Conservation (phyloP, 2,329 filamentous ascomycete species). For the Neopestalotiopsis sp. region DNA sequence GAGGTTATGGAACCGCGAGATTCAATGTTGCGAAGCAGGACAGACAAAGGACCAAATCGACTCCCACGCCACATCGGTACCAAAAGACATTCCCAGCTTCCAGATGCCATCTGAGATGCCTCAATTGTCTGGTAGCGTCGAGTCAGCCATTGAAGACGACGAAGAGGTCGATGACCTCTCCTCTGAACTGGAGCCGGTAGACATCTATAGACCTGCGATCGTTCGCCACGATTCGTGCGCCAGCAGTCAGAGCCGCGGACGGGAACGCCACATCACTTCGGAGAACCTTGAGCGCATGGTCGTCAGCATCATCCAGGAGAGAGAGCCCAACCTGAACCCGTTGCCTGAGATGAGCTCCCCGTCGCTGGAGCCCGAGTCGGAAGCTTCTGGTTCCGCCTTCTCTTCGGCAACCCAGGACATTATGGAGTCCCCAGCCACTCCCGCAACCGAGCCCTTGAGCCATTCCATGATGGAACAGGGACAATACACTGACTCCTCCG, state of each 20-base stretch:
- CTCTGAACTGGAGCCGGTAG: slow-evolving; percentile 57
- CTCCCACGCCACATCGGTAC: slow-evolving; percentile 46
- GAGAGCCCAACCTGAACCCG: slow-evolving; percentile 66
- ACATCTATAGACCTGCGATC: slow-evolving; percentile 70
- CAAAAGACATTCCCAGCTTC: slow-evolving; percentile 54
- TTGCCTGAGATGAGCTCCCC: slow-evolving; percentile 49
- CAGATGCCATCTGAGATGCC: slow-evolving; percentile 60
- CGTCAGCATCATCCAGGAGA: slow-evolving; percentile 88
- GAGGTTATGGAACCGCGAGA: slow-evolving; percentile 93
- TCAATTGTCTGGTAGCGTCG: slow-evolving; percentile 77
- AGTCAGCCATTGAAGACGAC: slow-evolving; percentile 70
- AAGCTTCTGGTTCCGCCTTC: slow-evolving; percentile 39
- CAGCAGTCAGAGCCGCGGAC: slow-evolving; percentile 72
- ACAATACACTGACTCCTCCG: slow-evolving; percentile 39
- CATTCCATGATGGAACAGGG: slow-evolving; percentile 24
- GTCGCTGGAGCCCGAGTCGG: slow-evolving; percentile 49
- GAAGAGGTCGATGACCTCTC: slow-evolving; percentile 68
- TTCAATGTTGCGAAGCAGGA: slow-evolving; percentile 79
- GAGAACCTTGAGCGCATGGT: slow-evolving; percentile 94
- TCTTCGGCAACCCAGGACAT: slow-evolving; percentile 63
- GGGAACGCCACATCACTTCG: slow-evolving; percentile 89
- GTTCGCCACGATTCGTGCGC: slow-evolving; percentile 74
- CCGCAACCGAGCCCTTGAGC: slow-evolving; percentile 33
- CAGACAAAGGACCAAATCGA: slow-evolving; percentile 51
- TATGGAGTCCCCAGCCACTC: slow-evolving; percentile 41